Conservation (phyloP, 208 protist species). For the Lotmaria passim region DNA sequence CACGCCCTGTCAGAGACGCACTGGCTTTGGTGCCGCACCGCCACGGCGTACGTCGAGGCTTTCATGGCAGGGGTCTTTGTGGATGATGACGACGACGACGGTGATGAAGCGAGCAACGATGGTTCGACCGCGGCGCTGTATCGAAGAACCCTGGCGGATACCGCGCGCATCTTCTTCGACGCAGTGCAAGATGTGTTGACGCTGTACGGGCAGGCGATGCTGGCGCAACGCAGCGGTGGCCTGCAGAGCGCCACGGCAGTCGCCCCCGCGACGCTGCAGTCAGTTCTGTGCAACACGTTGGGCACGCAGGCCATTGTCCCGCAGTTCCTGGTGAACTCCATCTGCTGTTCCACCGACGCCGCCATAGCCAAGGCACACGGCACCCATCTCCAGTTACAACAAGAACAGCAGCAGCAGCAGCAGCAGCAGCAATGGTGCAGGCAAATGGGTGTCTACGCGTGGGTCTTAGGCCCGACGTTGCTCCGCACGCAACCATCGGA, state of each 20-base stretch:
- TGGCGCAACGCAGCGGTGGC: conserved; percentile 21
- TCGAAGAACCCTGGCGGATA: conserved; percentile 9
- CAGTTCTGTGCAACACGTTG: conserved; percentile 16
- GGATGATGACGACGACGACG: background rate
- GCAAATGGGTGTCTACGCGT: background rate
- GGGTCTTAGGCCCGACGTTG: conserved; percentile 4
- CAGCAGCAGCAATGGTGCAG: background rate
- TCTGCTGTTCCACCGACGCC: background rate
- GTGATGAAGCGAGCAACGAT: background rate
- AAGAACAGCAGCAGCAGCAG: too few relatives aligned
- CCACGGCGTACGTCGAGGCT: conserved; percentile 19
- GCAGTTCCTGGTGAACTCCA: background rate
- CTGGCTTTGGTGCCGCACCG: conserved; percentile 22
- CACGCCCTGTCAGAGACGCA: conserved; percentile 35
- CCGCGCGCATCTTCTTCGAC: conserved; percentile 10
- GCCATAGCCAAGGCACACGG: too few relatives aligned
- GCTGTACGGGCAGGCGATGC: conserved; percentile 15
- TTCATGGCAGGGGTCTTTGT: background rate
- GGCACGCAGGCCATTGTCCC: conserved; percentile 17
- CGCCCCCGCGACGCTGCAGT: conserved; percentile 11
- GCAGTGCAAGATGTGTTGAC: conserved; percentile 16
- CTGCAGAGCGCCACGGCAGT: conserved; percentile 1
- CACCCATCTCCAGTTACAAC: too few relatives aligned
- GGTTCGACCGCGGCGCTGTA: conserved; percentile 15
- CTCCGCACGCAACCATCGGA: conserved; percentile 29